Evolutionary conservation across 345 rosid genomes (phyloP), one percentile per base, ranked within the genome.

Genomic region (Populus euphratica): DNA sequence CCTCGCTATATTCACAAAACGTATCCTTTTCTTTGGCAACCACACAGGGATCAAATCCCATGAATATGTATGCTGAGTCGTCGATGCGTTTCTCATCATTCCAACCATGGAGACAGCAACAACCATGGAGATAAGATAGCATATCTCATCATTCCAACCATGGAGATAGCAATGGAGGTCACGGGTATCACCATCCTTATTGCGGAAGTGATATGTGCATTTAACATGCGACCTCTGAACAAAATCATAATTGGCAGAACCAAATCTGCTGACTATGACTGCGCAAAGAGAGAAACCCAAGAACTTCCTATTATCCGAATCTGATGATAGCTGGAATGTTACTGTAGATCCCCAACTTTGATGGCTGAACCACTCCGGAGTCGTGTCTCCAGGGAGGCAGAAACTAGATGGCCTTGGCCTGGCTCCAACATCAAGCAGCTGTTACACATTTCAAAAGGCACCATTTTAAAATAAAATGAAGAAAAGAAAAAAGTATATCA

Each of bases 231-330:
- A 59, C n/a, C n/a, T n/a, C n/a, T n/a, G n/a, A n/a, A n/a, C n/a
- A n/a, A n/a, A n/a, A n/a, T n/a, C n/a, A n/a, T 9, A 1, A 2
- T 3, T 0, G 0, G 2, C 1, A 6, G 4, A 6, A n/a, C 0
- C 1, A 8, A 23, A 61, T 8, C n/a, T n/a, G n/a, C n/a, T n/a
- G n/a, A 3, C 11, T n/a, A n/a, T n/a, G n/a, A n/a, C n/a, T n/a
- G 27, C 64, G 8, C 64, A 59, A 1, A 59, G 25, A 25, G 25
- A 5, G 64, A 59, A 59, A 59, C 64, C 64, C 64, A n/a, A 20
- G 64, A 59, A 59, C 64, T 59, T 3, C 9, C 29, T 20, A 3
- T 59, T n/a, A 59, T 1, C 6, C 64, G 29, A n/a, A 59, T n/a
- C 7, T n/a, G 64, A 8, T n/a, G 64, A 11, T 21, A 18, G 64